These are phyloP conservation scores for Geotrichum restrictum DNA, from an alignment of 1,139 yeast genomes.

Conservation along the genomic window DNA sequence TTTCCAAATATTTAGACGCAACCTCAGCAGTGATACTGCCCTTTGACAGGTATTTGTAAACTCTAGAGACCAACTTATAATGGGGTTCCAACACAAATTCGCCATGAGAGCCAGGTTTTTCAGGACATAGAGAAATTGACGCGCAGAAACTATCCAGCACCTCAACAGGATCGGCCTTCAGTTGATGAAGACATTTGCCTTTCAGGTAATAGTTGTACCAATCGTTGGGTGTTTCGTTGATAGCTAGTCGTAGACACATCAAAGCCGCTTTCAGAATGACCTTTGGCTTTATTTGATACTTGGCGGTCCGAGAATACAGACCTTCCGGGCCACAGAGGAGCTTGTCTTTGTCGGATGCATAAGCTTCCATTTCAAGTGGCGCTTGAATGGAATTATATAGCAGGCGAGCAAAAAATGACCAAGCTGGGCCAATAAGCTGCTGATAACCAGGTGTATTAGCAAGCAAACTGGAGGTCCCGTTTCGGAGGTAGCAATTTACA, in stretches of 20 bases:
- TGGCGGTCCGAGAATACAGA: slow-evolving; percentile 28
- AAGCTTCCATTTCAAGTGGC: slow-evolving; percentile 58
- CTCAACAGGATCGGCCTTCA: slow-evolving; percentile 26
- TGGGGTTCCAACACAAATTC: slow-evolving; percentile 67
- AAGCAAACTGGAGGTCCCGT: slow-evolving; percentile 22
- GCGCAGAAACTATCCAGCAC: slow-evolving; percentile 30
- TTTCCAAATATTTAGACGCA: slow-evolving; percentile 44
- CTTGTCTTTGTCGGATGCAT: slow-evolving; percentile 27
- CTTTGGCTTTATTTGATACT: slow-evolving; percentile 29
- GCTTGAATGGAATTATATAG: slow-evolving; percentile 51
- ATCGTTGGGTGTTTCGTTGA: slow-evolving; percentile 42
- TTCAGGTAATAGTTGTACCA: slow-evolving; percentile 64
- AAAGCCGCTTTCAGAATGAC: slow-evolving; percentile 30
- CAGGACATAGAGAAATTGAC: slow-evolving; percentile 41
- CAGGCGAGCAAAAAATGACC: slow-evolving; percentile 58
- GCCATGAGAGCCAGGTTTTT: slow-evolving; percentile 39
- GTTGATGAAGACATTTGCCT: slow-evolving; percentile 58
- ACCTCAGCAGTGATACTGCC: slow-evolving; percentile 38
- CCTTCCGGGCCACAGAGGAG: slow-evolving; percentile 33
- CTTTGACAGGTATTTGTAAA: slow-evolving; percentile 53
- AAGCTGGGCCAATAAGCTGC: slow-evolving; percentile 46
- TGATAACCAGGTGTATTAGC: slow-evolving; percentile 32
- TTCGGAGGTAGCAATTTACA: slow-evolving; percentile 46
- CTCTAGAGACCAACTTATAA: slow-evolving; percentile 56
- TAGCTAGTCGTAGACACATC: slow-evolving; percentile 32